Base-by-base conservation (phyloP, 2,329 filamentous ascomycete species). In the Epichloe glyceriae region DNA sequence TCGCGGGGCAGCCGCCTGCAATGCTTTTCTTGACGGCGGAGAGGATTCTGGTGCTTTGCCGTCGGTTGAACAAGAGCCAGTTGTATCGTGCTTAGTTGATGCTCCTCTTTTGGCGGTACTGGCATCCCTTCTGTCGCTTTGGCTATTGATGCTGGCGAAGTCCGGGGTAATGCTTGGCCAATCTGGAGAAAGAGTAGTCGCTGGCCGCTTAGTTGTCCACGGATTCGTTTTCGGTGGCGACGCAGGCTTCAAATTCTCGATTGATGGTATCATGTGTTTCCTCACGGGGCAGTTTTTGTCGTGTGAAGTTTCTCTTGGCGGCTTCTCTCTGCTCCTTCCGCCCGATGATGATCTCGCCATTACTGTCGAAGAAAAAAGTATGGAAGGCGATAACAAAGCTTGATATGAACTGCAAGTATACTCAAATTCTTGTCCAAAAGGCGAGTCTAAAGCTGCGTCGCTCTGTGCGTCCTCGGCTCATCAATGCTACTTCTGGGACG, bases 151-250 rank as follows among this genome's bases (percentile, higher is more conserved):
- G 7, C 33, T 46, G 14, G 34, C 45, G 26, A 53, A 49, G 30
- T 49, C 46, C 14, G 46, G 26, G 6, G 45, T 51, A 35, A 49
- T 37, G 7, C 39, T 38, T 15, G 46, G 47, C 53, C 50, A 44
- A 35, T 51, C 40, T 50, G 40, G 4, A n/a, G 30, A 19, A 38
- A 51, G 12, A 35, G 26, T 14, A 39, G 44, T n/a, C 11, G 46
- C n/a, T 26, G 17, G 22, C 51, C 39, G 33, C 22, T 43, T 30
- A 20, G 50, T 35, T 51, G 48, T 52, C 65, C 65, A 67, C 30
- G 65, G 65, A 50, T 65, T 67, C 5, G 54, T 54, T 44, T 59
- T 64, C 5, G 65, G 65, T 6, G 64, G 64, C 3, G 63, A 66
- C 4, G 65, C 64, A 35, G 64, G 64, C 26, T 57, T 60, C 15